Conservation (phyloP, 768 basidiomycete genomes). For the Lentinula aciculospora region DNA sequence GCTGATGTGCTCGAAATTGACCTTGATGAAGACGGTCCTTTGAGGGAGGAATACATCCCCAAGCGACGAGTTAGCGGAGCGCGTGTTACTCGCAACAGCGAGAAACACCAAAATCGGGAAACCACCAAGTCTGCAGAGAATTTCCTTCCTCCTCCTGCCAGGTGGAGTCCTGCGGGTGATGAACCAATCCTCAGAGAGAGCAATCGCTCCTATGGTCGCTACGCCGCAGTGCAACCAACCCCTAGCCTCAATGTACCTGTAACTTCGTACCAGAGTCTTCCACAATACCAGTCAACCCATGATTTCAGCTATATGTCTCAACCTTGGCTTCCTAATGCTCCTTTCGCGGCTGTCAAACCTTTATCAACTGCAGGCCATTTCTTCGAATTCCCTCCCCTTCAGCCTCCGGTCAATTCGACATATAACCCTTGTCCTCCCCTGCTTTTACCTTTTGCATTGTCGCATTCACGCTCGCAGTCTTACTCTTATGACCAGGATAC, state of each 20-base stretch:
- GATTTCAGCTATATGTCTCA: slow-evolving; percentile 30
- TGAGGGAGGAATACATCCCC: slow-evolving; percentile 77
- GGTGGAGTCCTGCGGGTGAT: slow-evolving; percentile 79
- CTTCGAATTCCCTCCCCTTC: slow-evolving; percentile 28
- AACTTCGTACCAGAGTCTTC: slow-evolving; percentile 25
- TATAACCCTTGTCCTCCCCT: slow-evolving; percentile 32
- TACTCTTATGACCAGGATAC: slow-evolving; percentile 46
- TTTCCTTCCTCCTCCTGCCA: slow-evolving; percentile 63
- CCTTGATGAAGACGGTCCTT: slow-evolving; percentile 77
- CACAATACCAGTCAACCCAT: slow-evolving; percentile 25
- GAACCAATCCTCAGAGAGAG: slow-evolving; percentile 61
- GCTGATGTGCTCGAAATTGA: slow-evolving; percentile 66
- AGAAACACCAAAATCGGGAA: slow-evolving; percentile 14
- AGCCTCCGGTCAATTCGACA: slow-evolving; percentile 23
- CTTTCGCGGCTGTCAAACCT: slow-evolving; percentile 31
- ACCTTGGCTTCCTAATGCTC: slow-evolving; percentile 31
- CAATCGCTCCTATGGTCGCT: slow-evolving; percentile 48
- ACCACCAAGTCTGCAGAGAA: slow-evolving; percentile 22
- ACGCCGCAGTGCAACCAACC: slow-evolving; percentile 59
- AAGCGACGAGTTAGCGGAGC: slow-evolving; percentile 49
- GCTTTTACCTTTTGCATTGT: slow-evolving; percentile 27
- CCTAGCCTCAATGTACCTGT: slow-evolving; percentile 25
- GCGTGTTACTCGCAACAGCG: slow-evolving; percentile 18
- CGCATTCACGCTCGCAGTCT: slow-evolving; percentile 54
- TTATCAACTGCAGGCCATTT: slow-evolving; percentile 26